Base-by-base conservation (phyloP, 192 early-diverging fungal genomes). In the Entophlyctis luteolus region DNA sequence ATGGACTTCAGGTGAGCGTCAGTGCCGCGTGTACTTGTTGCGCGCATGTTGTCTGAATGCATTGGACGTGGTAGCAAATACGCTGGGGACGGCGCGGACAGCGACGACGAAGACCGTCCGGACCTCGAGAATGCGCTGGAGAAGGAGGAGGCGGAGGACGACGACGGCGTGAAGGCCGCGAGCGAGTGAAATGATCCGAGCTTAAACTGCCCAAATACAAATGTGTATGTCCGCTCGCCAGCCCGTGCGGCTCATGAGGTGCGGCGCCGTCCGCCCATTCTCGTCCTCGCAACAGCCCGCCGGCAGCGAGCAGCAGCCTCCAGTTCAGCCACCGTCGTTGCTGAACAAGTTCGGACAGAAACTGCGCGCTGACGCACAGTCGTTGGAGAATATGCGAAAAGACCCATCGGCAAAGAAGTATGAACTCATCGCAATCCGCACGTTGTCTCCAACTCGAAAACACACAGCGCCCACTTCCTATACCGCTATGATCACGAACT, bases 1-100 rank as follows among this genome's bases (percentile, higher is more conserved):
- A 82, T 85, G 79, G 84, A 89, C 65, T 88, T 82, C 10, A 78
- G 78, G 55, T 79, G 78, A 78, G 74, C 86, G 56, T 33, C 48
- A 22, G 29, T 73, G n/a, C 38, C 35, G 20, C 12, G 68, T 72
- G 47, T 22, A 16, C 22, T 23, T n/a, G 37, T 48, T 20, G 28
- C 46, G 25, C 48, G 20, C 22, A 23, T 2, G 1, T 38, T 32
- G 12, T 29, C 18, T 60, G 3, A 16, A 18, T 42, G 46, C 52
- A 55, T 58, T 20, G 52, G 72, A 25, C 42, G 2, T 32, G 45
- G 37, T 34, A 33, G 48, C 18, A 47, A 20, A 3, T 27, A 6
- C 12, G 53, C 34, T 25, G 45, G 29, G 10, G 62, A 0, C 38
- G 65, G 28, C 28, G 32, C n/a, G 2, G 70, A 67, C 33, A 58